phyloP scores from a whole-genome alignment of 495 filamentous ascomycete genomes.

The Staphylotrichum longicolle region DNA sequence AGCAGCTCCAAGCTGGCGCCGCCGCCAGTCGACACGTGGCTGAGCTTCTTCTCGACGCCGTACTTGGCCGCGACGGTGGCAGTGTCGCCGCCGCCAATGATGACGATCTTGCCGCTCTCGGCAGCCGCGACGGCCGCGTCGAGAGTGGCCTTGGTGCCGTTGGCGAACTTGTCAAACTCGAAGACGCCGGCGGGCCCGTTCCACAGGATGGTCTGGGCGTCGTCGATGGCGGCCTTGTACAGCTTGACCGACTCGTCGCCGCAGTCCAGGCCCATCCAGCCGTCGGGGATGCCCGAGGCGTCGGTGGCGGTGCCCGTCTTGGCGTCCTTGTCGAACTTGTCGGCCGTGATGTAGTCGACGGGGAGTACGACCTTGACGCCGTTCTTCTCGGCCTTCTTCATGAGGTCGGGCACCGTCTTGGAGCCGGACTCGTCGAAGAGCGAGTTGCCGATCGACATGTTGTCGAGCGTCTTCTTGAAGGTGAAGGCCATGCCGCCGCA shows the following conservation, averaged over 20 bases:
- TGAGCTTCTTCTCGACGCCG: constrained; percentile 89
- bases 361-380: constrained; percentile 92
- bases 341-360: constrained; percentile 90
- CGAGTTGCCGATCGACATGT: constrained; percentile 83
- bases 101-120: constrained; percentile 82
- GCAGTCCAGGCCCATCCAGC: constrained; percentile 96
- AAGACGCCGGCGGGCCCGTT: constrained; percentile 97
- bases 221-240: constrained; percentile 78
- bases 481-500: constrained; percentile 99
- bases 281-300: constrained; percentile 85
- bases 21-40: constrained; percentile 95
- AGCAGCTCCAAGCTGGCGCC: constrained; percentile 93
- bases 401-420: constrained; percentile 84
- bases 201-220: constrained; percentile 97
- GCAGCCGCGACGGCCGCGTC: constrained; percentile 80
- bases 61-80: constrained; percentile 98
- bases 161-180: constrained; percentile 91
- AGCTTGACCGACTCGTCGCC: constrained; percentile 82
- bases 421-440: constrained; percentile 93
- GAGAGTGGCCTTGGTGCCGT: constrained; percentile 84
- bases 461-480: constrained; percentile 97
- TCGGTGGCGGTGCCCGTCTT: constrained; percentile 80
- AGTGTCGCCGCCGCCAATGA: constrained; percentile 97
- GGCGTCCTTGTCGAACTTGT: constrained; percentile 90
- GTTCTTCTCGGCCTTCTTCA: constrained; percentile 96